Percentiles rank a stretch among this genome's conserved stretches.
Conservation (phyloP, 2,329 filamentous ascomycete species). For the Fusarium beomiforme region DNA sequence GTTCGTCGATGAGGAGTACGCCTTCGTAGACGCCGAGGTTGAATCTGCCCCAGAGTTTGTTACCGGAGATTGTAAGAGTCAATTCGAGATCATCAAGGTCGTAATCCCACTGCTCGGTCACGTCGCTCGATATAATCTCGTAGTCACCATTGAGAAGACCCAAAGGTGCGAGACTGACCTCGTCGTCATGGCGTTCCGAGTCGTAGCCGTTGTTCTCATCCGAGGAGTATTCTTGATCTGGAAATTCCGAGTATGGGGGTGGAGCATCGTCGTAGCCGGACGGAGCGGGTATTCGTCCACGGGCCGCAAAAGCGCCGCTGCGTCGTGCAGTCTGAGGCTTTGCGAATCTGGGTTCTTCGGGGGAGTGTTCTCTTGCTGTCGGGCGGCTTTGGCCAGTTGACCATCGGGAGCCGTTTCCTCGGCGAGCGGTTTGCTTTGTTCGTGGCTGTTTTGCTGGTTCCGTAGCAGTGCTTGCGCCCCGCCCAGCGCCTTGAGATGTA, state of each 20-base stretch:
- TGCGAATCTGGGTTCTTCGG: neutral
- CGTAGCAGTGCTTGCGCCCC: neutral
- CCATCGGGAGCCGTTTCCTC: constrained; percentile 12
- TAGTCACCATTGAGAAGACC: constrained; percentile 59
- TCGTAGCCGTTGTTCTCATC: neutral
- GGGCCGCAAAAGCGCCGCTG: constrained; percentile 32
- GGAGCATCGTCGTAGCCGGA: constrained; percentile 6
- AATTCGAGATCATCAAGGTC: constrained; percentile 44
- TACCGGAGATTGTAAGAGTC: constrained; percentile 52
- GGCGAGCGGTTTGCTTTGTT: constrained; percentile 22
- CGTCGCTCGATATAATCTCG: constrained; percentile 45
- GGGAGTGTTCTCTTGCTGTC: neutral
- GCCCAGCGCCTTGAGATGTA: neutral
- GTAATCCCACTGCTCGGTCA: constrained; percentile 42
- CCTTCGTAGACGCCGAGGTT: constrained; percentile 54
- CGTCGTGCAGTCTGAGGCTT: constrained; percentile 40
- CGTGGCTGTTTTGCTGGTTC: neutral
- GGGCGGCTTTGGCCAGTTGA: fast-evolving
- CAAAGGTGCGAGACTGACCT: constrained; percentile 33
- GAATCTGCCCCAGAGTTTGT: constrained; percentile 58
- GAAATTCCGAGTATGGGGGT: constrained; percentile 30
- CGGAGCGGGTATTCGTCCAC: constrained; percentile 36
- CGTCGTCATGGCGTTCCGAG: neutral
- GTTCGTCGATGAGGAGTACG: constrained; percentile 53
- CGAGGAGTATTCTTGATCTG: constrained; percentile 4